A percentile compares a stretch with the other conserved stretches of the same genome.
Conservation (phyloP, 345 rosid genomes). For the Odontarrhena argentea region DNA sequence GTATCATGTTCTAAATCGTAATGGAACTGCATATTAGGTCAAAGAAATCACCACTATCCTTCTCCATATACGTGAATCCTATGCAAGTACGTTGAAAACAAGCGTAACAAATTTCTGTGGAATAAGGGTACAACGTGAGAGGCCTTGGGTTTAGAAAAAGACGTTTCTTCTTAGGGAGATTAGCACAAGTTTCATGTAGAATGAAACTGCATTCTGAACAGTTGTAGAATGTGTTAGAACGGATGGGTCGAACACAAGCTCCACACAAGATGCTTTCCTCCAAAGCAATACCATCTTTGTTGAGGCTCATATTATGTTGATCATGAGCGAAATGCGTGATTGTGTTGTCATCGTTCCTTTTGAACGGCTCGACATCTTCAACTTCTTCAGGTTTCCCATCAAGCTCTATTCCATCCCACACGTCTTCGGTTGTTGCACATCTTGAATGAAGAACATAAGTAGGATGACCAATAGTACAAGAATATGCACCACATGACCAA, state of each 20-base stretch:
- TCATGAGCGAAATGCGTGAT: constrained; percentile 26
- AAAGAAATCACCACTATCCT: no score
- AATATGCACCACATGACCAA: constrained; percentile 28
- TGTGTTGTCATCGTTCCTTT: constrained; percentile 1
- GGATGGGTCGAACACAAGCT: neutral
- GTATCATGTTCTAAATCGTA: neutral
- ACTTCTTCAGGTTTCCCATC: constrained; percentile 15
- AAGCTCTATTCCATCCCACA: constrained; percentile 18
- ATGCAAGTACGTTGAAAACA: neutral
- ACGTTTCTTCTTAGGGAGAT: constrained; percentile 1
- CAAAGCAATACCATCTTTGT: no score
- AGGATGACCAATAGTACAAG: neutral
- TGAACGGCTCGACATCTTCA: constrained; percentile 4
- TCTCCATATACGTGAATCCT: neutral
- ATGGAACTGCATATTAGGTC: neutral
- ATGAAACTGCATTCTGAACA: neutral
- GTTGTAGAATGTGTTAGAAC: constrained; percentile 4
- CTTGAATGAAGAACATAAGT: neutral
- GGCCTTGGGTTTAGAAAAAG: constrained; percentile 1
- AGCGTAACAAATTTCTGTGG: neutral
- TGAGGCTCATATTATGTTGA: neutral
- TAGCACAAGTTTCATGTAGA: constrained; percentile 13
- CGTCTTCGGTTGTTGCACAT: constrained; percentile 3
- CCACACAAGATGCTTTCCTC: no score
- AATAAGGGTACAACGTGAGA: neutral